Evolutionary conservation across 1,284 basidiomycete species (phyloP).

Genomic region (Ustilago xerochloae): DNA sequence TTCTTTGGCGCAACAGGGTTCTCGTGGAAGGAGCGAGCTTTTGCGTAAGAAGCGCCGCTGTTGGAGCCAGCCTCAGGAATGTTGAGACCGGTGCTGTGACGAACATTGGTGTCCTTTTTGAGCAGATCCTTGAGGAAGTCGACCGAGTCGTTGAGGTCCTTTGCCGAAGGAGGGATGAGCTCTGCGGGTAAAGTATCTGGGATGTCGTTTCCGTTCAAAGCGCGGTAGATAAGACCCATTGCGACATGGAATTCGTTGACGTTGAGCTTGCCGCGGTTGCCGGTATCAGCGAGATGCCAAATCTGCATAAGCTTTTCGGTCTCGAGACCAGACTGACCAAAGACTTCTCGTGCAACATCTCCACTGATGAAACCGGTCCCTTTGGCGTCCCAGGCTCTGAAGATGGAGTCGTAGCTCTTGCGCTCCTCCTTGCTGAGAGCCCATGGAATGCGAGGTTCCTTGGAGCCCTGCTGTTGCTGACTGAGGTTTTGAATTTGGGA

Average conservation of each 20-base stretch:
- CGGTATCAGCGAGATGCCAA: constrained; percentile 73
- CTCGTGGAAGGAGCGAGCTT: constrained; percentile 77
- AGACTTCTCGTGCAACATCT: constrained; percentile 87
- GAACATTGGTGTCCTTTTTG: constrained; percentile 77
- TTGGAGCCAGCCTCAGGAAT: constrained; percentile 67
- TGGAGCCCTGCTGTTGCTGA: constrained; percentile 77
- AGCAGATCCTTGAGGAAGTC: constrained; percentile 90
- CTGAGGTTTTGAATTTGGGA: constrained; percentile 60
- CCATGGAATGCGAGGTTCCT: constrained; percentile 86
- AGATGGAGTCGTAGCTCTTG: constrained; percentile 96
- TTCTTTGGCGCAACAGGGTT: constrained; percentile 73
- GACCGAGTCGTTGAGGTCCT: constrained; percentile 90
- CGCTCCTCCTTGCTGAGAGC: constrained; percentile 88
- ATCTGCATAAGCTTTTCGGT: constrained; percentile 92
- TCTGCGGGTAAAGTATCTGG: constrained; percentile 88
- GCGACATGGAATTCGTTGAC: constrained; percentile 97
- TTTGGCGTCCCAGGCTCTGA: constrained; percentile 90
- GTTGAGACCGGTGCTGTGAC: constrained; percentile 70
- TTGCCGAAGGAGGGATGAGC: constrained; percentile 89
- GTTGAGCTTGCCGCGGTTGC: constrained; percentile 72
- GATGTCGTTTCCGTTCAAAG: constrained; percentile 84
- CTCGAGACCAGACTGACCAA: constrained; percentile 89
- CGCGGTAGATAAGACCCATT: constrained; percentile 95
- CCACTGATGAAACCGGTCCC: constrained; percentile 89
- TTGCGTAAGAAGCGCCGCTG: constrained; percentile 70